Evolutionary conservation across 2,329 filamentous ascomycete species (phyloP), one percentile per base, ranked within the genome.

Genomic region (Colletotrichum falcatum): DNA sequence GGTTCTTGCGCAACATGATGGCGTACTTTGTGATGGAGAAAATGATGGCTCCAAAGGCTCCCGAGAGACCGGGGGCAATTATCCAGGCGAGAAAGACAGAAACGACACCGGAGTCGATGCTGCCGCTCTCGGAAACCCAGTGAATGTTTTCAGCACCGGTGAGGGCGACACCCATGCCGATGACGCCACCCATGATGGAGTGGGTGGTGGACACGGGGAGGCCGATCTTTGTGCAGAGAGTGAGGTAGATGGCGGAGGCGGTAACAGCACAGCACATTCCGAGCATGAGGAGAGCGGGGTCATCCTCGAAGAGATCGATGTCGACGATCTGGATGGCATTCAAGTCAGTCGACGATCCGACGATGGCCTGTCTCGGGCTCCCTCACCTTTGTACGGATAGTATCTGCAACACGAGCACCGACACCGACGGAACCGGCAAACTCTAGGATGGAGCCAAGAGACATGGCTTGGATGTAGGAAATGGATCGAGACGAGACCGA

Each of bases 401-500:
- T 86, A 28, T 80, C 80, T 44, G 84, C 83, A 14, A 84, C 83
- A 64, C 82, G 80, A 59, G 84, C 79, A 20, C 83, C 85, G 72
- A 86, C 83, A 63, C 80, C 81, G 65, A 87, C 78, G 61, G 85
- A 84, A 56, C 86, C 86, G 53, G 81, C 74, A 71, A 87, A 82
- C 74, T 87, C 85, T 74, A 85, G 84, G 65, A 87, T 76, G 35
- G 82, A 81, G 35, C 82, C 83, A 26, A 86, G 75, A 37, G 81
- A 65, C 81, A 83, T 83, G 55, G 82, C 86, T 77, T 87, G 85
- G 65, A 80, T 76, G 74, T 86, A 83, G 5, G 85, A 82, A 71
- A 89, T 79, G 68, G 88, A 89, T n/a, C 87, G 81, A 18, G 88
- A 89, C 14, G 88, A 89, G 61, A 90, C 88, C 73, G 85, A 87